Base-by-base conservation (phyloP, 352 stramenopile genomes). In the Phytophthora crassamura region DNA sequence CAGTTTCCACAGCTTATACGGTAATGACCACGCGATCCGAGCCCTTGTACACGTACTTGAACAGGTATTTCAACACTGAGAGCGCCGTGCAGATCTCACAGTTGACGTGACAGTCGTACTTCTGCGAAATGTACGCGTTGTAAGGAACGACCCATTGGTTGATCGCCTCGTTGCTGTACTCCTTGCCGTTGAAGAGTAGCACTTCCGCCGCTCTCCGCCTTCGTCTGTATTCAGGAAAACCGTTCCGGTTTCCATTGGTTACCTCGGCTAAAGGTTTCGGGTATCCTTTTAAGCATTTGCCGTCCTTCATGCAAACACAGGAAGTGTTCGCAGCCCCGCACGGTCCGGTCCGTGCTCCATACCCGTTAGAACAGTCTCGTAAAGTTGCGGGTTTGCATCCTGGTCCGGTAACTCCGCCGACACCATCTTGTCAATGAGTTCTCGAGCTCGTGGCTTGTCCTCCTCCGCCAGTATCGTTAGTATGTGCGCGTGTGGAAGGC, bases 401-500 rank as follows among this genome's bases (percentile, higher is more conserved):
- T 18, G 11, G 36, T 77, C 64, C 2, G 64, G 69, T 8, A 74
- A 28, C 47, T 74, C 59, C 4, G 58, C 54, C 0, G 33, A 73
- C 8, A 80, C 65, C 32, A 74, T 58, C 0, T 16, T 11, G 45
- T 74, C 59, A n/a, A 67, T 32, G 18, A 64, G 39, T 14, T 50
- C 35, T 2, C 5, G 5, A 0, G 20, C 73, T 0, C n/a, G 25
- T 5, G 65, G 61, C 22, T 69, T 78, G 32, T 40, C 18, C 38
- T 54, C 30, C 10, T 75, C 67, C 5, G 72, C 67, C 14, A 90
- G 52, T 40, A 85, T 84, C 8, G 80, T 10, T 2, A 87, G 25
- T 12, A 84, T 76, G 43, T 88, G 82, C 0, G 65, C 68, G 32
- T 91, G 79, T 12, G 73, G 68, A 12, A 82, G 53, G 0, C 73